These are phyloP conservation scores for Neonectria ditissima DNA, from an alignment of 2,329 filamentous ascomycete species.

Conservation along the genomic window DNA sequence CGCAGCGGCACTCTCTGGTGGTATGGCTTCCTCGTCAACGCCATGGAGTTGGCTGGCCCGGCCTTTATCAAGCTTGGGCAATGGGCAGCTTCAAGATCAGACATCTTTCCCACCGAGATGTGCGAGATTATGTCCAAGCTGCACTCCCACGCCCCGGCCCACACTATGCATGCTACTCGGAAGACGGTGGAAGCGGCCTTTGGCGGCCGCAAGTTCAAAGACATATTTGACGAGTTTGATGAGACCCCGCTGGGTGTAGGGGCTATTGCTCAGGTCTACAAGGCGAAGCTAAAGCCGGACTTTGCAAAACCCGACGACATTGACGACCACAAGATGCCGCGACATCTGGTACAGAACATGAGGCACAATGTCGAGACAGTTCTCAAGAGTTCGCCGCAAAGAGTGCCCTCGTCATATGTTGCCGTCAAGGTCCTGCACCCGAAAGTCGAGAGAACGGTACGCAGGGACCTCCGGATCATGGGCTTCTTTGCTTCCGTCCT, in stretches of 20 bases:
- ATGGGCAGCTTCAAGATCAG: conserved; percentile 96
- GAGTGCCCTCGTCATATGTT: conserved; percentile 91
- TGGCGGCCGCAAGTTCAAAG: conserved; percentile 80
- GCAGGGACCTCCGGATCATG: conserved; percentile 96
- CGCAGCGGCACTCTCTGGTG: conserved; percentile 89
- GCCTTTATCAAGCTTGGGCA: conserved; percentile 99
- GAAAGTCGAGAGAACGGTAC: conserved; percentile 86
- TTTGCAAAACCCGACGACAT: conserved; percentile 74
- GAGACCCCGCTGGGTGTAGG: conserved; percentile 91
- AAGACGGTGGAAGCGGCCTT: conserved; percentile 85
- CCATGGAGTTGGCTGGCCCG: conserved; percentile 93
- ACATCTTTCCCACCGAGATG: conserved; percentile 95
- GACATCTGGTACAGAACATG: conserved; percentile 75
- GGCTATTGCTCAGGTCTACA: conserved; percentile 98
- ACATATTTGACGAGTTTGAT: conserved; percentile 97
- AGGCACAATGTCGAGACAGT: conserved; percentile 85
- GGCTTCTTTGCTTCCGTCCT: conserved; percentile 86
- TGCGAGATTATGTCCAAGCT: conserved; percentile 94
- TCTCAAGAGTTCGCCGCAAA: conserved; percentile 85
- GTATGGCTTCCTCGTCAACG: conserved; percentile 87
- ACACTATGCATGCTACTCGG: conserved; percentile 84
- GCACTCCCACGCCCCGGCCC: conserved; percentile 93
- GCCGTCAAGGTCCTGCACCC: conserved; percentile 97
- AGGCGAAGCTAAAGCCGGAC: conserved; percentile 87
- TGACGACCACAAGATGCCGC: conserved; percentile 56